phyloP scores from a whole-genome alignment of 2,329 filamentous ascomycete species.

The Trichoderma sp. region DNA sequence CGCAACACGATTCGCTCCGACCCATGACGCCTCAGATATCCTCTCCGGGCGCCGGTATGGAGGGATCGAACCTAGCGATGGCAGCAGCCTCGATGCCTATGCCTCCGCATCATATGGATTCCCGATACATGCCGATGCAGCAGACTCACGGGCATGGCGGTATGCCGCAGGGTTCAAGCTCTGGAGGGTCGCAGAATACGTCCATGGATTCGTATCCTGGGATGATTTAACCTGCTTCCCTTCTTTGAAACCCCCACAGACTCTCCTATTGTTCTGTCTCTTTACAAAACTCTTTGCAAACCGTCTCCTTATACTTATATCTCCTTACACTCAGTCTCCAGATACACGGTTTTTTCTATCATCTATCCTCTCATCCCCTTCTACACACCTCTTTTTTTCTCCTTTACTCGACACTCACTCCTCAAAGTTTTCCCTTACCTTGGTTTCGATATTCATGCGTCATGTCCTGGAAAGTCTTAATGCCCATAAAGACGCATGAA shows the following conservation, averaged over 20 bases:
- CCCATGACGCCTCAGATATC: slow-evolving; percentile 37
- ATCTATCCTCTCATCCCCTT: not conserved
- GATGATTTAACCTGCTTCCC: not conserved
- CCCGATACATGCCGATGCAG: slow-evolving; percentile 14
- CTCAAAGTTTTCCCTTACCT: slow-evolving; percentile 34
- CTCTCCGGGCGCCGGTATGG: slow-evolving; percentile 19
- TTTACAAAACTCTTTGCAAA: not conserved
- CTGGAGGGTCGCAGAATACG: slow-evolving; percentile 1
- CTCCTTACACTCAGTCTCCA: not conserved
- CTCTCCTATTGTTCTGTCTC: not conserved
- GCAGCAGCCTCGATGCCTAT: slow-evolving; percentile 25
- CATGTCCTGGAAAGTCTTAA: slow-evolving; percentile 22
- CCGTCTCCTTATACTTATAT: not conserved
- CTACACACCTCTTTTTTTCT: not conserved
- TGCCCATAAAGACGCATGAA: slow-evolving; percentile 27
- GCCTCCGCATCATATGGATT: slow-evolving; percentile 13
- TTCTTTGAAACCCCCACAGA: not conserved
- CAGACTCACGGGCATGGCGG: slow-evolving; percentile 19
- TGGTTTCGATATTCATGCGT: slow-evolving; percentile 25
- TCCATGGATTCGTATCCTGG: not conserved
- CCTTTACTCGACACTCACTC: slow-evolving; percentile 30
- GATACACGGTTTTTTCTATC: not conserved
- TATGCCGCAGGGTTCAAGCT: slow-evolving; percentile 18
- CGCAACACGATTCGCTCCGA: slow-evolving; percentile 49
- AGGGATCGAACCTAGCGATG: slow-evolving; percentile 14